phyloP scores from a whole-genome alignment of 176 grass and related monocot species.

The Eleusine coracana region DNA sequence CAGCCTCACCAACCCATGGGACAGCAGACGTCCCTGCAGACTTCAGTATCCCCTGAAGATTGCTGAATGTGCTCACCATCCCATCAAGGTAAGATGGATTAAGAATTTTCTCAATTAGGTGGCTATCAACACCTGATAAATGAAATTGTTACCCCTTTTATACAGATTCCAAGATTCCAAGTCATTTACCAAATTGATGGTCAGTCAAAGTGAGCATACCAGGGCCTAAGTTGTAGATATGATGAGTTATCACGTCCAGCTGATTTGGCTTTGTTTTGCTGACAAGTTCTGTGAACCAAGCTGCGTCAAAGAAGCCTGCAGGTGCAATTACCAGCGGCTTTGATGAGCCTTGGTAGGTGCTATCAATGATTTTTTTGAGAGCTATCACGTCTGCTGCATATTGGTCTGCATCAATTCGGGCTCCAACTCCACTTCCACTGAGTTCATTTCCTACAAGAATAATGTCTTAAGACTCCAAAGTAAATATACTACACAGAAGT shows the following conservation, averaged over 20 bases:
- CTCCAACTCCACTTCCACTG: constrained; percentile 66
- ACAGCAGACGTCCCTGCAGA: constrained; percentile 46
- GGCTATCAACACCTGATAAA: constrained; percentile 61
- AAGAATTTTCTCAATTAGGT: constrained; percentile 74
- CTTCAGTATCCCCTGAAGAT: constrained; percentile 56
- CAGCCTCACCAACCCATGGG: constrained; percentile 80
- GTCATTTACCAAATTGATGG: background rate
- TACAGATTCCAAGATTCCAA: background rate
- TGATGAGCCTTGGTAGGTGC: constrained; percentile 40
- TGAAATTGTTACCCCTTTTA: background rate
- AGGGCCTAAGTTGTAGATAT: constrained; percentile 87
- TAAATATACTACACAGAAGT: background rate
- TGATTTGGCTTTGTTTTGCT: constrained; percentile 61
- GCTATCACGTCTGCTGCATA: constrained; percentile 60
- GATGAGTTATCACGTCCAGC: constrained; percentile 75
- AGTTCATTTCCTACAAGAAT: constrained; percentile 71
- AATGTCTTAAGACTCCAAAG: background rate
- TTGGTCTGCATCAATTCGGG: constrained; percentile 57
- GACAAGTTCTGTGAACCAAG: constrained; percentile 70
- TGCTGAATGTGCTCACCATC: constrained; percentile 49
- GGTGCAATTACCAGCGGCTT: constrained; percentile 63
- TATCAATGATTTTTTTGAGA: constrained; percentile 55
- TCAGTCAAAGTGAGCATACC: constrained; percentile 43
- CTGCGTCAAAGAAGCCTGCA: constrained; percentile 75
- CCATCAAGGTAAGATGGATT: constrained; percentile 70